phyloP scores from a whole-genome alignment of 2,329 filamentous ascomycete genomes.

The Furcasterigmium sp. region DNA sequence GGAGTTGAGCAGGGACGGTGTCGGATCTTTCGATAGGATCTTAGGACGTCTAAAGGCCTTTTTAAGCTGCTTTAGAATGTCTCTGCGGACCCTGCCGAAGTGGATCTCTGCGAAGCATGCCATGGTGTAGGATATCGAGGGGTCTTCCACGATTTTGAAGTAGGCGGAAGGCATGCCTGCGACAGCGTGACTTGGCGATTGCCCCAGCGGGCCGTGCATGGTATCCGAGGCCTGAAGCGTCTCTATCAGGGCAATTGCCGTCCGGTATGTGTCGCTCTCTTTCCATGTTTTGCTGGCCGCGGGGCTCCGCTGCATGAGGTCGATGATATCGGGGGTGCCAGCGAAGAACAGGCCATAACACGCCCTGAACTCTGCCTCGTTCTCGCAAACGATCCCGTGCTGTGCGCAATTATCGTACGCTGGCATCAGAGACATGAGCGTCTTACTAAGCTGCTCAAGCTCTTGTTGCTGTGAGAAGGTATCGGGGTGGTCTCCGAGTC shows the following conservation, averaged over 20 bases:
- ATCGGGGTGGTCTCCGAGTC: conserved; percentile 47
- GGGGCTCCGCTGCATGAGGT: conserved; percentile 51
- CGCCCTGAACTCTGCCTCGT: conserved; percentile 61
- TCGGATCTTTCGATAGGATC: conserved; percentile 55
- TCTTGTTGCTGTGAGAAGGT: conserved; percentile 65
- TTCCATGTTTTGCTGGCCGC: conserved; percentile 44
- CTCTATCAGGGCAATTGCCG: conserved; percentile 55
- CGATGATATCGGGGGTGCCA: conserved; percentile 50
- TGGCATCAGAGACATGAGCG: conserved; percentile 59
- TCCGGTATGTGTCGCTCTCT: conserved; percentile 53
- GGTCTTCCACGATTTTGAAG: conserved; percentile 54
- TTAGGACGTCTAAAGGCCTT: conserved; percentile 51
- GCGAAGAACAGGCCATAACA: conserved; percentile 61
- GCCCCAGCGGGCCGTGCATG: conserved; percentile 51
- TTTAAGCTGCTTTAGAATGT: conserved; percentile 50
- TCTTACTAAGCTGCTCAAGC: conserved; percentile 61
- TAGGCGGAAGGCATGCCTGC: conserved; percentile 47
- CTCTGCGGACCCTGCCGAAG: conserved; percentile 55
- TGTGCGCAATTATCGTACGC: conserved; percentile 60
- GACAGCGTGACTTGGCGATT: conserved; percentile 41
- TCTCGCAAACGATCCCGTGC: conserved; percentile 52
- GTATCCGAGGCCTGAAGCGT: conserved; percentile 53
- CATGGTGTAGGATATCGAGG: conserved; percentile 61
- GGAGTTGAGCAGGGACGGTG: conserved; percentile 47
- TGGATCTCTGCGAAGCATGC: conserved; percentile 66